Evolutionary conservation across 495 filamentous ascomycete species (phyloP), one percentile per base, ranked within the genome.

Genomic region (Podospora pseudopauciseta): DNA sequence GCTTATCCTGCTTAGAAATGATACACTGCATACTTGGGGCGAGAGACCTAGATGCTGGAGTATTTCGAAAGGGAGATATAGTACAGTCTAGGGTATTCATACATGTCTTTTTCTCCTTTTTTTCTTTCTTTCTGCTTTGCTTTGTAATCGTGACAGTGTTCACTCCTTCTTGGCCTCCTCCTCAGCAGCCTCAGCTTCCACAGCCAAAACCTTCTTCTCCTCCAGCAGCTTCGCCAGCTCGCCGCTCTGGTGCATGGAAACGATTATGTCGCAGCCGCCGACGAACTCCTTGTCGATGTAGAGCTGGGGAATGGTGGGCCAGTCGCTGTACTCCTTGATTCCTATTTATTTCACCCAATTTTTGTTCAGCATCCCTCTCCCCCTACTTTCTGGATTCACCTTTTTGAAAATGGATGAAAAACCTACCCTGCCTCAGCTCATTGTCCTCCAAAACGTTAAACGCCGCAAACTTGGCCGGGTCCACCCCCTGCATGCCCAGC

Each of bases 311-410:
- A 99, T 98, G 26, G 95, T 99, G 9, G 95, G 95, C 95, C 95
- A 99, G 75, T 97, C 94, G 4, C 93, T 96, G 84, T 92, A 99
- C 77, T 99, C 94, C 78, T 99, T 99, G 79, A 99, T 94, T 56
- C 96, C 94, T 97, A 66, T 66, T 66, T 58, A 49, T 64, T 26
- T 55, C 7, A 16, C 39, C 39, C 39, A 49, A 49, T 64, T 15
- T 3, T 9, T 15, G 15, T 55, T 70, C 39, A 70, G 63, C 62
- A 34, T 13, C 34, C 2, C 13, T 63, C 39, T 23, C 18, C 23
- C 23, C 23, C 23, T 1, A 23, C 23, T 23, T 23, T 23, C 23
- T 23, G 23, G 23, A 23, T 23, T 23, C 23, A 23, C 23, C 23
- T 23, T 23, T 1, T 23, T 49, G 7, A 65, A 19, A 53, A 32